Evolutionary conservation across 768 basidiomycete species (phyloP).

Genomic region (Lentinula sp.): DNA sequence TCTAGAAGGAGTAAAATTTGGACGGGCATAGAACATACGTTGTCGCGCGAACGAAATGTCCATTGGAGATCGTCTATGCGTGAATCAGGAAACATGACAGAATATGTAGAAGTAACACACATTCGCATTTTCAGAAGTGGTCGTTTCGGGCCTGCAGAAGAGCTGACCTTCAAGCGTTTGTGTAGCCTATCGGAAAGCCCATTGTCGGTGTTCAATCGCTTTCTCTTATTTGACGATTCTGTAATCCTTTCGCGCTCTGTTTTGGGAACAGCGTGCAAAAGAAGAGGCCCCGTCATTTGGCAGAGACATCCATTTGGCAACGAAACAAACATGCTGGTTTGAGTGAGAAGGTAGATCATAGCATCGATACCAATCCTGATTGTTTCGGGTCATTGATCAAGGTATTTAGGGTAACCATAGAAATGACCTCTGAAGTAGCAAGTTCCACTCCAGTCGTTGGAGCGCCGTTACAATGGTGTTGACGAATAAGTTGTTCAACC

Average conservation of each 20-base stretch:
- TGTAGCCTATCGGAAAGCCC: neutral
- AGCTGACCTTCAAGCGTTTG: neutral
- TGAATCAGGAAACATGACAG: neutral
- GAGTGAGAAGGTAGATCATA: constrained; percentile 73
- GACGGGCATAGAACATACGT: constrained; percentile 65
- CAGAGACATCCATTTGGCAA: constrained; percentile 81
- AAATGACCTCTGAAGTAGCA: constrained; percentile 52
- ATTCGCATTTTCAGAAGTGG: neutral
- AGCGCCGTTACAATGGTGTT: constrained; percentile 74
- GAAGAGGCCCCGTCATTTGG: constrained; percentile 73
- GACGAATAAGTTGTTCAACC: constrained; percentile 54
- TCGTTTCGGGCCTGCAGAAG: neutral
- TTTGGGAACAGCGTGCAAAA: constrained; percentile 30
- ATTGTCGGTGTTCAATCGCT: neutral
- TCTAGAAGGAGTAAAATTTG: constrained; percentile 42
- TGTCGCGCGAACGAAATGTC: constrained; percentile 48
- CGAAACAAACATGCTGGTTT: constrained; percentile 68
- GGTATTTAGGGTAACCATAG: neutral
- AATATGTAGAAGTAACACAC: neutral
- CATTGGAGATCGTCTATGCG: constrained; percentile 27
- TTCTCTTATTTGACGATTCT: neutral
- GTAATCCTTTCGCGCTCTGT: neutral
- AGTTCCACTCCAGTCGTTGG: constrained; percentile 61
- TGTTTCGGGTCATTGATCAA: neutral
- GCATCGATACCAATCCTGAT: constrained; percentile 69